Base-by-base conservation (phyloP, 257 asterid genomes). In the Primulina eburnea region DNA sequence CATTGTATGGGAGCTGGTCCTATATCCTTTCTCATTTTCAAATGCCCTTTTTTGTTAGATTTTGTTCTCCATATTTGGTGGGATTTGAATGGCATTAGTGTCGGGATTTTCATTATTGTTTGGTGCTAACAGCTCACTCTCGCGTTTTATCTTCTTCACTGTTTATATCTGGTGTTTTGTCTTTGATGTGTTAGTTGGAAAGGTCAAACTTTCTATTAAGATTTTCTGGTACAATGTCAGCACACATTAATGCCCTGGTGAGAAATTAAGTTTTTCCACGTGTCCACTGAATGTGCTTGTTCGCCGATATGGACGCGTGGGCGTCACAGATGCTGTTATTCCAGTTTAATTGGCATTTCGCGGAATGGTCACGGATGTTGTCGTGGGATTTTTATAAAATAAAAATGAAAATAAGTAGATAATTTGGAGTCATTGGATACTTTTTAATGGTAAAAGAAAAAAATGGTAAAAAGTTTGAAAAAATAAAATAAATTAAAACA, bases 211-310 rank as follows among this genome's bases (percentile, higher is more conserved):
- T 50, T 11, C 14, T 8, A 43, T 3, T 43, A 43, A 43, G 57
- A 17, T 17, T 17, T 50, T 50, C 57, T 50, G 20, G 8, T 50
- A 50, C 21, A 6, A 17, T 17, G 20, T 50, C 20, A 5, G 30
- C 21, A 56, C 35, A n/a, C 40, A n/a, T 20, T 63, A 38, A 33
- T 68, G 71, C 57, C 38, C 69, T 20, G 58, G 68, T 35, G 47
- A 8, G 47, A 47, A 12, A 34, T 56, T 9, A 16, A 10, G 55
- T 9, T 16, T 12, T 65, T 50, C 47, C 33, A 29, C 35, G 40
- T 11, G 63, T 37, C 35, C n/a, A 28, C 61, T 67, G 62, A 33
- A 67, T n/a, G 21, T 14, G 18, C 55, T 11, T 10, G 50, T 9
- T 9, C 0, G 14, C 50, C 5, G 14, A 5, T 5, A 33, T 33